phyloP scores from a whole-genome alignment of 768 basidiomycete species.

The Boletus vermiculosoides region DNA sequence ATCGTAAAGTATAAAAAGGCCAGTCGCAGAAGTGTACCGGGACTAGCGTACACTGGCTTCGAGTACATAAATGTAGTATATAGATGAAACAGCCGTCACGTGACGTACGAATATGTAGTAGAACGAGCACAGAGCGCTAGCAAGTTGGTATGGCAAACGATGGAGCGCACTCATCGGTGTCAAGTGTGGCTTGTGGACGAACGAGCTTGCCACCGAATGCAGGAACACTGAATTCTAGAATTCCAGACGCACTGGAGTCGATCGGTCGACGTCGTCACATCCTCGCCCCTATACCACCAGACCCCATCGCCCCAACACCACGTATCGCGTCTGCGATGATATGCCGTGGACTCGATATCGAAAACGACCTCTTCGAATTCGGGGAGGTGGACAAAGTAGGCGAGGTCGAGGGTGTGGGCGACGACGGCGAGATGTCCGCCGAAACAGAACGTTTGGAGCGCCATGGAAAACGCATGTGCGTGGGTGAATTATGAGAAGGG shows the following conservation, averaged over 20 bases:
- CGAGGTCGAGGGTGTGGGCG: constrained; percentile 3
- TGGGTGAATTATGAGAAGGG: constrained; percentile 3
- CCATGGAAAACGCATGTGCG: constrained; percentile 5
- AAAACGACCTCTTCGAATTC: constrained; percentile 16
- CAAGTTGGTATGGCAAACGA: not conserved
- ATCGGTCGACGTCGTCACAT: not conserved
- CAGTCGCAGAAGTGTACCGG: not conserved
- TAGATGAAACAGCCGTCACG: not conserved
- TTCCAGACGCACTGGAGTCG: not conserved
- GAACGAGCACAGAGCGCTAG: not conserved
- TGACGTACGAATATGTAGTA: not conserved
- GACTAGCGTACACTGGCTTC: not conserved
- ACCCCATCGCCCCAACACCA: constrained; percentile 40
- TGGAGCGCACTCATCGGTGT: not conserved
- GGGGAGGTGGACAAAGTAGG: constrained; percentile 4
- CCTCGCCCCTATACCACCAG: not conserved
- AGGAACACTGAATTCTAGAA: too few species aligned
- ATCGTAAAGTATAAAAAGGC: not conserved
- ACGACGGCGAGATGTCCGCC: not conserved
- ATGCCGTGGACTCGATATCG: constrained; percentile 18
- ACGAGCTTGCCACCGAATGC: not conserved
- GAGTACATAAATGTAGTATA: not conserved
- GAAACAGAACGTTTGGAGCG: constrained; percentile 10
- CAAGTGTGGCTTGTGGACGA: not conserved
- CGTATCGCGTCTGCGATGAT: constrained; percentile 40